phyloP scores from a whole-genome alignment of 83 land plant genomes.

The Thuja plicata region DNA sequence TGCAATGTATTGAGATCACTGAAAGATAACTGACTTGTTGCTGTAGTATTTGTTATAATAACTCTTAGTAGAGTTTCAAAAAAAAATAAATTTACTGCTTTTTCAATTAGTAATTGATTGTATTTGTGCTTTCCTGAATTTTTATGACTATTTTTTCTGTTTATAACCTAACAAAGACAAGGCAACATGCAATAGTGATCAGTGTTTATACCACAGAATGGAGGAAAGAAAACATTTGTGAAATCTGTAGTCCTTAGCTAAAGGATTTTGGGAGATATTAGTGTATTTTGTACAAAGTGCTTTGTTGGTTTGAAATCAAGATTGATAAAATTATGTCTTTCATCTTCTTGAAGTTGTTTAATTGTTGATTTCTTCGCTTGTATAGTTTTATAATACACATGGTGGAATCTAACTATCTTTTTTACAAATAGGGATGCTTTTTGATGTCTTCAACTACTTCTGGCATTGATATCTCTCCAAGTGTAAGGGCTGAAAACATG shows the following conservation, averaged over 20 bases:
- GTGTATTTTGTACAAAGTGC: neutral
- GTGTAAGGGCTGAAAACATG: slow-evolving; percentile 82
- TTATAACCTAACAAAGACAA: neutral
- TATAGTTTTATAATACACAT: neutral
- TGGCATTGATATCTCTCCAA: slow-evolving; percentile 56
- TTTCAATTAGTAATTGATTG: neutral
- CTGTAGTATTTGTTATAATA: neutral
- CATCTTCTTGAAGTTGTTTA: neutral
- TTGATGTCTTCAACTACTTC: slow-evolving; percentile 64
- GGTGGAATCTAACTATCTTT: neutral
- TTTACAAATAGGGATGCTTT: slow-evolving; percentile 69
- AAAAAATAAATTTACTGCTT: neutral
- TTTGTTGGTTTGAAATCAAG: neutral
- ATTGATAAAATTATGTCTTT: neutral
- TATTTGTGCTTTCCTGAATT: neutral
- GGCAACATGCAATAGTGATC: neutral
- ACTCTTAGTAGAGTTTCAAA: neutral
- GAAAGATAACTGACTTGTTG: neutral
- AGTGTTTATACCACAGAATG: neutral
- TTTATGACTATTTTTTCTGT: neutral
- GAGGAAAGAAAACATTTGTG: neutral
- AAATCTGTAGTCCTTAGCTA: neutral
- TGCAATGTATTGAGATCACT: neutral
- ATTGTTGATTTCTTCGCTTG: neutral
- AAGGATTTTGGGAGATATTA: neutral